These are phyloP conservation scores for Cyclotella baltica DNA, from an alignment of 108 stramenopile genomes.

Conservation along the genomic window DNA sequence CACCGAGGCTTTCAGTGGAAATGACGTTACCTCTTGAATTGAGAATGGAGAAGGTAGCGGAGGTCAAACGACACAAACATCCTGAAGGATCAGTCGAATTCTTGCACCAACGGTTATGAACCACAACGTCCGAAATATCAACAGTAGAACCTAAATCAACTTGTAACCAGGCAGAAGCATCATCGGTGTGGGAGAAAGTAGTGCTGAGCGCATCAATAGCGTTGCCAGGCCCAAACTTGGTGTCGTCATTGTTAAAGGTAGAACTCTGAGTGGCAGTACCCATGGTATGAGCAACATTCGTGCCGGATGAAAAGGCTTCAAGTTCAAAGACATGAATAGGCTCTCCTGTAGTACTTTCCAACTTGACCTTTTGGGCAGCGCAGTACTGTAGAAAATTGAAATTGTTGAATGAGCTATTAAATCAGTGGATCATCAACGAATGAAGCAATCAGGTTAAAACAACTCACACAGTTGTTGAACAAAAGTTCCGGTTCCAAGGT, in stretches of 20 bases:
- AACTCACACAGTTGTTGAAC: no score
- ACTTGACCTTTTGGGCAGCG: no score
- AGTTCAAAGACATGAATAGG: no score
- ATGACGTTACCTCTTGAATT: not conserved
- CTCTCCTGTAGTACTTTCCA: no score
- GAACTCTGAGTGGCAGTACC: not conserved
- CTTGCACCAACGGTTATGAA: not conserved
- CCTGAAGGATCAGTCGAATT: not conserved
- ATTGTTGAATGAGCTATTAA: no score
- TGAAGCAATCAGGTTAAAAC: no score
- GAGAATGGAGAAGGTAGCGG: not conserved
- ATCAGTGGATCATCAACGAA: no score
- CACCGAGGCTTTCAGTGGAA: not conserved
- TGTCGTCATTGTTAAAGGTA: not conserved
- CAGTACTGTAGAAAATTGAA: no score
- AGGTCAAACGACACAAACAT: constrained; percentile 1
- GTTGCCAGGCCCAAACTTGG: no score
- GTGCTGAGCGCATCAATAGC: not conserved
- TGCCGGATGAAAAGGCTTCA: no score
- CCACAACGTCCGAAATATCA: not conserved
- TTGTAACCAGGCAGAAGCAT: not conserved
- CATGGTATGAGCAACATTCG: not conserved
- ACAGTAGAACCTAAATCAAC: no score
- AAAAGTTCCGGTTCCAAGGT: no score
- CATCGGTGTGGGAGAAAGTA: not conserved